These are phyloP conservation scores for Penicillium corylophilum DNA, from an alignment of 2,329 filamentous ascomycete genomes.

Conservation along the genomic window DNA sequence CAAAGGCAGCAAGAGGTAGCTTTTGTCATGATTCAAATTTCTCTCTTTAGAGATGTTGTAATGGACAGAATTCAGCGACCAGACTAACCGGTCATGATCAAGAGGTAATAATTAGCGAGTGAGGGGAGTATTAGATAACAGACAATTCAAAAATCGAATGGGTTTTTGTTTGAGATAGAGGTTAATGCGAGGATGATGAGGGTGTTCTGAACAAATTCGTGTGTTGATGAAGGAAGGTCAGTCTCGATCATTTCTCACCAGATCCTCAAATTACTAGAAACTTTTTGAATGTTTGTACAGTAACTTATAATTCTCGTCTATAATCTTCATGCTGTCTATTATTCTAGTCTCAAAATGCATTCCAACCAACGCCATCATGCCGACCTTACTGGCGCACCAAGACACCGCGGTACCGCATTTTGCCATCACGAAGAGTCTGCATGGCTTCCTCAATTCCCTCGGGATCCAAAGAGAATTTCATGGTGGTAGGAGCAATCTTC, in stretches of 20 bases:
- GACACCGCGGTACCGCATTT: slow-evolving; percentile 51
- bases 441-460: slow-evolving; percentile 36
- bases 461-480: slow-evolving; percentile 60
- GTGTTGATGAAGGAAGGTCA: background rate
- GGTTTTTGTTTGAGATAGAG: background rate
- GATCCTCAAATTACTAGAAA: background rate
- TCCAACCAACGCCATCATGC: background rate
- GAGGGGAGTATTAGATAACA: too few species aligned
- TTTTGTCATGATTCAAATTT: background rate
- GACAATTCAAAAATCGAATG: too few species aligned
- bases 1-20: background rate
- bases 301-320: background rate
- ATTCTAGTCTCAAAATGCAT: background rate
- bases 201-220: background rate
- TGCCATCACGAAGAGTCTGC: slow-evolving; percentile 47
- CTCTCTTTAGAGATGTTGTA: background rate
- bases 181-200: background rate
- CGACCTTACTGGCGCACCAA: slow-evolving; percentile 30
- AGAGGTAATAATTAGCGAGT: too few species aligned
- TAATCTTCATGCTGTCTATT: background rate
- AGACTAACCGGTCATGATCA: too few species aligned
- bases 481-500: slow-evolving; percentile 61
- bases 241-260: background rate
- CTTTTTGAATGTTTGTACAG: background rate
- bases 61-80: too few species aligned